Conservation (phyloP, 495 filamentous ascomycete genomes). For the Entonaema liquescens region DNA sequence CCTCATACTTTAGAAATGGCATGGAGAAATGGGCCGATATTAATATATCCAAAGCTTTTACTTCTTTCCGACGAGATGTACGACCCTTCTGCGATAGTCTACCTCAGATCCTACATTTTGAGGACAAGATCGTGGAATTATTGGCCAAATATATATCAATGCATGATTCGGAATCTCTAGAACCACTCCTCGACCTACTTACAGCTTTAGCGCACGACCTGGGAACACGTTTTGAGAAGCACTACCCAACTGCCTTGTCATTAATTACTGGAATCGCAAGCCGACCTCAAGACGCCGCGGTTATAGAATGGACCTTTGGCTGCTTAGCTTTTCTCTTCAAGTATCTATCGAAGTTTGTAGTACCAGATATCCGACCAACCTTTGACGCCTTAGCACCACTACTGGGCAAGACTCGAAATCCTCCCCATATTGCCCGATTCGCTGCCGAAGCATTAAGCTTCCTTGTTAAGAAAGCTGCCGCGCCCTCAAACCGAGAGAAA, state of each 20-base stretch:
- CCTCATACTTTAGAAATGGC: slow-evolving; percentile 82
- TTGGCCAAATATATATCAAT: slow-evolving; percentile 80
- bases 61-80: slow-evolving; percentile 74
- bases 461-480: slow-evolving; percentile 84
- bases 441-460: slow-evolving; percentile 96
- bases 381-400: slow-evolving; percentile 84
- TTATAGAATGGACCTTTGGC: slow-evolving; percentile 95
- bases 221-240: slow-evolving; percentile 84
- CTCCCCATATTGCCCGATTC: slow-evolving; percentile 85
- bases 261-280: slow-evolving; percentile 67
- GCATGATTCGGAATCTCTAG: slow-evolving; percentile 76
- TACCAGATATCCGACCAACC: slow-evolving; percentile 83
- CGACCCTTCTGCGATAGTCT: slow-evolving; percentile 84
- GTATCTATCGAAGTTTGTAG: slow-evolving; percentile 85
- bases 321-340: slow-evolving; percentile 97
- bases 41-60: slow-evolving; percentile 84
- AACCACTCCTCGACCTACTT: slow-evolving; percentile 84
- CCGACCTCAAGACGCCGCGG: slow-evolving; percentile 68
- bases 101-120: slow-evolving; percentile 87
- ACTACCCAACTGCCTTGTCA: slow-evolving; percentile 76
- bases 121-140: slow-evolving; percentile 81
- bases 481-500: slow-evolving; percentile 74
- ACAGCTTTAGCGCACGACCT: slow-evolving; percentile 93
- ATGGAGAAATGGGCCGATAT: slow-evolving; percentile 89
- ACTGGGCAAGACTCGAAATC: slow-evolving; percentile 82